Percentiles rank a stretch among this genome's conserved stretches.
Evolutionary conservation across 305 asterid species (phyloP).

Genomic region (Euphrasia arctica): DNA sequence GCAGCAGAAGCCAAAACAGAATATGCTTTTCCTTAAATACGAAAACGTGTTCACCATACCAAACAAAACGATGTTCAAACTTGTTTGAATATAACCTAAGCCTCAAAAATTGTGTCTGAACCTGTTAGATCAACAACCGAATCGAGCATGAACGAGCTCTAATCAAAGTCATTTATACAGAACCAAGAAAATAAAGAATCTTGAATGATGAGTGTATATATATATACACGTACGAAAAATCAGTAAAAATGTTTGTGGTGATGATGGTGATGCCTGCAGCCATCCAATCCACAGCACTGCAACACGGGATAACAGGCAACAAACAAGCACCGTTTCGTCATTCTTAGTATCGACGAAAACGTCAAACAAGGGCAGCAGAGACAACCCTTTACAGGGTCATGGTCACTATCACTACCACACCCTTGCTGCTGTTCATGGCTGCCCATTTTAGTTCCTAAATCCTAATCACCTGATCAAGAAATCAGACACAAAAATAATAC

Average conservation of each 20-base stretch:
- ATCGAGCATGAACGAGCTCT: too few relatives aligned
- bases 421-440: conserved; percentile 20
- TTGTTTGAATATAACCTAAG: neutral
- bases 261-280: conserved; percentile 58
- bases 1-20: neutral
- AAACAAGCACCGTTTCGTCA: conserved; percentile 45
- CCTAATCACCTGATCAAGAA: neutral
- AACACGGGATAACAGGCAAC: conserved; percentile 56
- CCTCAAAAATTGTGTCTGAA: too few relatives aligned
- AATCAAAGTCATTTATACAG: too few relatives aligned
- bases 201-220: too few relatives aligned
- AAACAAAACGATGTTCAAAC: neutral
- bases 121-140: too few relatives aligned
- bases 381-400: conserved; percentile 33
- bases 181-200: too few relatives aligned
- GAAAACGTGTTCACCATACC: neutral
- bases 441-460: conserved; percentile 34
- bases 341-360: conserved; percentile 32
- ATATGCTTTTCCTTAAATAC: neutral
- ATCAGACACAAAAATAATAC: neutral
- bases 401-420: conserved; percentile 22
- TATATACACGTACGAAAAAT: neutral
- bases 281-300: conserved; percentile 75
- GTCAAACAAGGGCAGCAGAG: conserved; percentile 49
- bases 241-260: conserved; percentile 6